Conservation (phyloP, 805 yeast species). For the Starmerella apis region DNA sequence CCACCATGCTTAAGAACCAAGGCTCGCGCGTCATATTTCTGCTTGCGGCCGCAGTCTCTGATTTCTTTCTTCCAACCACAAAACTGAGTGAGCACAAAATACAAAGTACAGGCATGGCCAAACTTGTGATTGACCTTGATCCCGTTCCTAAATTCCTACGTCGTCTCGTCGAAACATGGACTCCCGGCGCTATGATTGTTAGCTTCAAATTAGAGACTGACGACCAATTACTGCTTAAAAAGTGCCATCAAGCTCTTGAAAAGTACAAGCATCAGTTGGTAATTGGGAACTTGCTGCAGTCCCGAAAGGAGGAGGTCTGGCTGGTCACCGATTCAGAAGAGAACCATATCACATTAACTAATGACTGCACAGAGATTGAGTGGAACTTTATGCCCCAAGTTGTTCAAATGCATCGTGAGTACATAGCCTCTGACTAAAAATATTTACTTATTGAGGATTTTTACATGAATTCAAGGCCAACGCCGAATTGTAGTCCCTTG, state of each 20-base stretch:
- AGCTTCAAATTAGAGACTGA: slow-evolving; percentile 94
- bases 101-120: slow-evolving; percentile 61
- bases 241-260: slow-evolving; percentile 67
- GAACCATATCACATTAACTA: slow-evolving; percentile 35
- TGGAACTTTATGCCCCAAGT: slow-evolving; percentile 70
- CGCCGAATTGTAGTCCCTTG: slow-evolving; percentile 59
- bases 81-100: slow-evolving; percentile 89
- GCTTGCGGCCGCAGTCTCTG: slow-evolving; percentile 96
- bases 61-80: slow-evolving; percentile 81
- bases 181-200: slow-evolving; percentile 86
- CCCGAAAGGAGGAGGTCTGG: slow-evolving; percentile 78
- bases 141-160: slow-evolving; percentile 93
- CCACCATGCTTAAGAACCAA: slow-evolving; percentile 46
- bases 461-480: slow-evolving; percentile 50
- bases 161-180: slow-evolving; percentile 86
- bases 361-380: slow-evolving; percentile 55
- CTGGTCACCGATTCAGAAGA: slow-evolving; percentile 48
- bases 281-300: slow-evolving; percentile 83
- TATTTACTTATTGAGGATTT: neutral
- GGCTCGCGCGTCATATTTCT: slow-evolving; percentile 54
- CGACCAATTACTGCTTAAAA: slow-evolving; percentile 50
- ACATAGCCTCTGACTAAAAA: slow-evolving; percentile 38
- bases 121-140: slow-evolving; percentile 72
- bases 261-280: slow-evolving; percentile 89
- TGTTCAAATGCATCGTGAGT: slow-evolving; percentile 47